Evolutionary conservation across 2,329 filamentous ascomycete species (phyloP).

Genomic region (Colletotrichum paranaense): DNA sequence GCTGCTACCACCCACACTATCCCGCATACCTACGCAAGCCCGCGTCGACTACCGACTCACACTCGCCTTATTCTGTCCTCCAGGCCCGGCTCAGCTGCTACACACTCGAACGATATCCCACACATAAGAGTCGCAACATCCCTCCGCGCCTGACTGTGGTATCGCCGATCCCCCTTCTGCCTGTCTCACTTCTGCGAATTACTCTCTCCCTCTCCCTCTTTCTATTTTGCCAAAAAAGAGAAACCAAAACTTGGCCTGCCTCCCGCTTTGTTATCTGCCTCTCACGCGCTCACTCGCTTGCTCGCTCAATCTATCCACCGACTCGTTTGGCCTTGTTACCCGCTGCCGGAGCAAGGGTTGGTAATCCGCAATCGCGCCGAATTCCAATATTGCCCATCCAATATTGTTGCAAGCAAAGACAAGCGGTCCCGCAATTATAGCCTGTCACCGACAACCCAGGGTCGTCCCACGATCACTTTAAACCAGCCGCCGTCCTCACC

Average conservation of each 20-base stretch:
- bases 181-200: constrained; percentile 30
- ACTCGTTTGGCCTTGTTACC: constrained; percentile 15
- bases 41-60: constrained; percentile 27
- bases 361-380: constrained; percentile 35
- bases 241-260: not conserved
- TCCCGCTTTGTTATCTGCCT: constrained; percentile 2
- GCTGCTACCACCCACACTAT: constrained; percentile 15
- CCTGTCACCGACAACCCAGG: constrained; percentile 29
- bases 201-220: not conserved
- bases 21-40: constrained; percentile 21
- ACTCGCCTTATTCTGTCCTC: constrained; percentile 12
- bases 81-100: constrained; percentile 14
- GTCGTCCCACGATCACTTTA: constrained; percentile 34
- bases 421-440: constrained; percentile 30
- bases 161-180: constrained; percentile 20
- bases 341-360: constrained; percentile 24
- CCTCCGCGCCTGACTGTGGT: constrained; percentile 27
- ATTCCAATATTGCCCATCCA: constrained; percentile 34
- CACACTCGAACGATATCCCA: constrained; percentile 29
- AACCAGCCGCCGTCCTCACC: constrained; percentile 16
- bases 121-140: constrained; percentile 30
- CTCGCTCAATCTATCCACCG: constrained; percentile 21
- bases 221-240: not conserved
- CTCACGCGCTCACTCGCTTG: not conserved
- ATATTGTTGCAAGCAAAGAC: constrained; percentile 34